A percentile compares a stretch with the other conserved stretches of the same genome.
These are phyloP conservation scores for Aspergillus avenaceus DNA, from an alignment of 495 filamentous ascomycete species.

Conservation along the genomic window DNA sequence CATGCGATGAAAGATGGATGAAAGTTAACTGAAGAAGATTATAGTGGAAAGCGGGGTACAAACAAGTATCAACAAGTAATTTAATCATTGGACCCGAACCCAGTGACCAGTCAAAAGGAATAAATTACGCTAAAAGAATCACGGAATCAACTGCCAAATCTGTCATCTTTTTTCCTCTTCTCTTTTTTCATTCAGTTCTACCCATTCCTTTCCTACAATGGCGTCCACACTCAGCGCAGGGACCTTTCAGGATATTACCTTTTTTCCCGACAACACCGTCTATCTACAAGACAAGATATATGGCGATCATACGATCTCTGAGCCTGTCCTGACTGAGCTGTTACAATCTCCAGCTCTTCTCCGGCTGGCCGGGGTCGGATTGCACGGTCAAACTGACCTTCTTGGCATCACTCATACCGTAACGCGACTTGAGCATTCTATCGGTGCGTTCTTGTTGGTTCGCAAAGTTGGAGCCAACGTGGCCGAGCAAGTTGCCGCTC, in stretches of 20 bases:
- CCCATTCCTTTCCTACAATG: background rate
- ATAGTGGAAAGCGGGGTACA: no score
- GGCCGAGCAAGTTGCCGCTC: slow-evolving; percentile 38
- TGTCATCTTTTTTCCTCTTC: no score
- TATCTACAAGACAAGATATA: slow-evolving; percentile 34
- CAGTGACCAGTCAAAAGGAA: no score
- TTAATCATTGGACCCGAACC: no score
- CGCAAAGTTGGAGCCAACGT: slow-evolving; percentile 33
- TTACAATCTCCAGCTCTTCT: slow-evolving; percentile 28
- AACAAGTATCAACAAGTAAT: no score
- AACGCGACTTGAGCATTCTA: slow-evolving; percentile 41
- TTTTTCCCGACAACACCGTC: slow-evolving; percentile 12
- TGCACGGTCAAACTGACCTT: slow-evolving; percentile 35
- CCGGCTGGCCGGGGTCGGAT: slow-evolving; percentile 34
- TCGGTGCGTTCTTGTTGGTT: slow-evolving; percentile 39
- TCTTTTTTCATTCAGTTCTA: no score
- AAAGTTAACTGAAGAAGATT: no score
- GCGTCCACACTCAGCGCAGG: background rate
- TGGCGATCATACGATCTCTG: slow-evolving; percentile 26
- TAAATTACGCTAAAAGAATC: no score
- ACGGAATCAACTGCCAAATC: no score
- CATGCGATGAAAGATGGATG: no score
- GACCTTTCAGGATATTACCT: slow-evolving; percentile 19
- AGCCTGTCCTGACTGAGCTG: slow-evolving; percentile 35
- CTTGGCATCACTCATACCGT: slow-evolving; percentile 31